Percentiles rank a stretch among this genome's conserved stretches.
phyloP scores from a whole-genome alignment of 345 rosid species.

The Kandelia obovata region DNA sequence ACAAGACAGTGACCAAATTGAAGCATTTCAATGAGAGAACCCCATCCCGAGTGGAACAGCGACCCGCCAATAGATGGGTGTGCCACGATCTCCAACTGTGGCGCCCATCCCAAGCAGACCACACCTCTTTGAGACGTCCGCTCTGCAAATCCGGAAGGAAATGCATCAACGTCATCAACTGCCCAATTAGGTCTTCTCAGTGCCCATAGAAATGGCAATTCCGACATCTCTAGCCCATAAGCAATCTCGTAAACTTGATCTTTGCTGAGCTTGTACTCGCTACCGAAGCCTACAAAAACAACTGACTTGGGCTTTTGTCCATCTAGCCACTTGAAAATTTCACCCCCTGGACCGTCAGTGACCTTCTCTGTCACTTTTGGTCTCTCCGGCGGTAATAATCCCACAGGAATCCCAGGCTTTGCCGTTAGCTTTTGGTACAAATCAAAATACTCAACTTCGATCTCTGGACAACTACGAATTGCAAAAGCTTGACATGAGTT shows the following conservation, averaged over 20 bases:
- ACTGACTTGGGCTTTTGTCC: slow-evolving; percentile 19
- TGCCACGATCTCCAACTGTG: slow-evolving; percentile 20
- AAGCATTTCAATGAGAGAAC: slow-evolving; percentile 23
- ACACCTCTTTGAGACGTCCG: slow-evolving; percentile 9
- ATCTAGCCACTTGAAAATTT: slow-evolving; percentile 30
- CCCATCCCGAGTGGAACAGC: slow-evolving; percentile 30
- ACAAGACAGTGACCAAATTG: slow-evolving; percentile 23
- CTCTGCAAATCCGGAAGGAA: slow-evolving; percentile 20
- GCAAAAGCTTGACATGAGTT: slow-evolving; percentile 7
- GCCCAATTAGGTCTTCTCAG: slow-evolving; percentile 31
- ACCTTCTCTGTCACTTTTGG: slow-evolving; percentile 1
- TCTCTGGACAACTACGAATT: slow-evolving; percentile 25
- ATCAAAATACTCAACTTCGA: slow-evolving; percentile 20
- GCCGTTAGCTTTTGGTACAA: not conserved
- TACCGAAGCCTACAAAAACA: slow-evolving; percentile 34
- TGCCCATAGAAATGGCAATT: slow-evolving; percentile 34
- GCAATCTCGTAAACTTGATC: slow-evolving; percentile 32
- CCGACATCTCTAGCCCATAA: slow-evolving; percentile 26
- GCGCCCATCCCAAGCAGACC: slow-evolving; percentile 29
- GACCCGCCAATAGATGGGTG: slow-evolving; percentile 29
- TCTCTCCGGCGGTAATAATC: slow-evolving; percentile 22
- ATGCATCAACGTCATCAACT: slow-evolving; percentile 10
- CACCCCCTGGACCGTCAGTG: slow-evolving; percentile 5
- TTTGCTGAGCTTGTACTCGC: slow-evolving; percentile 23
- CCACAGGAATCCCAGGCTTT: slow-evolving; percentile 24